Base-by-base conservation (phyloP, 2,329 filamentous ascomycete species). In the Myrmaecium sp. region DNA sequence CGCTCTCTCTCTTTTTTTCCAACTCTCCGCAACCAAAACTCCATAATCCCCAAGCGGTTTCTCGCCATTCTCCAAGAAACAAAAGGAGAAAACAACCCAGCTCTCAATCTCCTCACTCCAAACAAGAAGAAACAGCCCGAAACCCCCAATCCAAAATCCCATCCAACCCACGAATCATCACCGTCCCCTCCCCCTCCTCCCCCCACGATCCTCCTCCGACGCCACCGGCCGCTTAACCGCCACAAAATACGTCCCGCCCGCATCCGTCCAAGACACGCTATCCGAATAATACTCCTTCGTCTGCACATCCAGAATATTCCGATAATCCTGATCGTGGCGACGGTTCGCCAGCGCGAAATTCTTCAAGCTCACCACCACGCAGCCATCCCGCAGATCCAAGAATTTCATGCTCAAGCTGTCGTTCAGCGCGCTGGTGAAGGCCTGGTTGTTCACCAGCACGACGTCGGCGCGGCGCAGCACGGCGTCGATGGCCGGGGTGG, bases 401-500 rank as follows among this genome's bases (percentile, higher is more conserved):
- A 98, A 95, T 58, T 92, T 81, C 40, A 81, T 72, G 37, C 86
- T 70, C 23, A 98, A 62, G 34, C 72, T 69, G 44, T 81, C 76
- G 53, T 95, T 98, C 29, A 94, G 67, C 39, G 75, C 66, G 9
- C 84, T 75, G 5, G 76, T 84, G 53, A 98, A 98, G 3, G 83
- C 89, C 54, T 95, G 84, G 55, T 98, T 98, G 60, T 98, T 98
- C 41, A 95, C 86, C 14, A 98, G 66, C 11, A 98, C 70, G n/a
- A 95, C 84, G 47, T 98, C 89, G 2, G 89, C 86, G 29, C 74
- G 70, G 49, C 77, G 75, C 26, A 98, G 63, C 5, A 74, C 74
- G 14, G 71, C 64, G 32, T 74, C 64, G 25, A 94, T 81, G 31
- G 63, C 62, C 10, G 65, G 49, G 38, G 77, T 78, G 36, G 73